phyloP scores from a whole-genome alignment of 2,329 filamentous ascomycete genomes.

The Graphiopsis chlorocephala region DNA sequence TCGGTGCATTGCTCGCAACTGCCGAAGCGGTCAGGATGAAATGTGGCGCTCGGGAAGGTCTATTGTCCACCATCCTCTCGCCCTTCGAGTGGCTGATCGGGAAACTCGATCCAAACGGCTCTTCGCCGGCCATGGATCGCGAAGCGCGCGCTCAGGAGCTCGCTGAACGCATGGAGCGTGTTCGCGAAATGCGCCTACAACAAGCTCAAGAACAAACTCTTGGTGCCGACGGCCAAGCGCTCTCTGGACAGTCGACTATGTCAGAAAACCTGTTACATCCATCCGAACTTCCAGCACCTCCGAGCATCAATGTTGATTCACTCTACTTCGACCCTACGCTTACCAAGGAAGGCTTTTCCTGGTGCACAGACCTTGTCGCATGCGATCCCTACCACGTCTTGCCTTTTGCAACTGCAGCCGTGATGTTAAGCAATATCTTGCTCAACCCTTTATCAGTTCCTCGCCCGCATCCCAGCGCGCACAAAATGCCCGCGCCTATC shows the following conservation, averaged over 20 bases:
- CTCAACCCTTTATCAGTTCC: conserved; percentile 6
- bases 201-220: background rate
- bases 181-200: background rate
- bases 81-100: conserved; percentile 16
- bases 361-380: conserved; percentile 57
- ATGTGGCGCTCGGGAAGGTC: conserved; percentile 26
- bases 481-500: background rate
- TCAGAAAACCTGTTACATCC: background rate
- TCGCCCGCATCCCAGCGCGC: background rate
- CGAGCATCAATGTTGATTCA: background rate
- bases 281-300: conserved; percentile 3
- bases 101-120: background rate
- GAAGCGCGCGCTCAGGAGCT: conserved; percentile 1
- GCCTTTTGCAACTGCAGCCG: conserved; percentile 47
- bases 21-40: conserved; percentile 30
- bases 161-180: background rate
- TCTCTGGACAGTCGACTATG: background rate
- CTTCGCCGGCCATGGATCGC: background rate
- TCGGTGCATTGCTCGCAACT: conserved; percentile 27
- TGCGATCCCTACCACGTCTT: conserved; percentile 52
- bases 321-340: conserved; percentile 46
- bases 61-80: conserved; percentile 24
- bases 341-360: conserved; percentile 56
- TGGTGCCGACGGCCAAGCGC: background rate
- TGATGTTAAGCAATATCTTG: conserved; percentile 50